phyloP scores from a whole-genome alignment of 257 asterid species.

The Solanum tarapatanum region DNA sequence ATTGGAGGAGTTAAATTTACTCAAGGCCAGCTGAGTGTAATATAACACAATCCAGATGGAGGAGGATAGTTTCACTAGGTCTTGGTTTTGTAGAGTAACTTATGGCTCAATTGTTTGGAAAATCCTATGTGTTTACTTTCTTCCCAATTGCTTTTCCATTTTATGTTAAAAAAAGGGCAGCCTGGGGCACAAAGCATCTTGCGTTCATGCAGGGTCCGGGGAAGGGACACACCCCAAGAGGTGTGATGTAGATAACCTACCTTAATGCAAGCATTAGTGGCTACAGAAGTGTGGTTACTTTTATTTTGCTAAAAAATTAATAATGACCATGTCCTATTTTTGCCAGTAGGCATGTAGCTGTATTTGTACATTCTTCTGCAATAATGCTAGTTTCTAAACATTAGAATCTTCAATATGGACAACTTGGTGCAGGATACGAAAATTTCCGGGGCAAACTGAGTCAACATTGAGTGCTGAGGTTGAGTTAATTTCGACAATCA shows the following conservation, averaged over 20 bases:
- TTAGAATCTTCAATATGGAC: not conserved
- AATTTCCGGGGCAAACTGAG: constrained; percentile 99
- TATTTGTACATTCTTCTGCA: not conserved
- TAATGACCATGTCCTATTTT: not conserved
- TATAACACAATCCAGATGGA: not conserved
- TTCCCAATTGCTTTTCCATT: not conserved
- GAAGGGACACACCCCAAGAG: not conserved
- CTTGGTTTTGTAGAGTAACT: not conserved
- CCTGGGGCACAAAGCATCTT: not conserved
- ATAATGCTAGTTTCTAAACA: not conserved
- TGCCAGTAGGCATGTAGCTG: not conserved
- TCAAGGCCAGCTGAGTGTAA: not conserved
- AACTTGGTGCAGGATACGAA: constrained; percentile 64
- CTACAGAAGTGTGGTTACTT: not conserved
- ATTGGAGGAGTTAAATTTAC: not conserved
- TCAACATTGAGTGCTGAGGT: constrained; percentile 97
- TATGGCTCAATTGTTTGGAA: not conserved
- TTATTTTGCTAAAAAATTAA: not conserved
- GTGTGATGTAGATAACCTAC: not conserved
- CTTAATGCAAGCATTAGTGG: not conserved
- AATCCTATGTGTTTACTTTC: not conserved
- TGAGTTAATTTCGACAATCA: constrained; percentile 88
- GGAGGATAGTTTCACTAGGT: not conserved
- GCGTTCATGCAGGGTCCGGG: not conserved
- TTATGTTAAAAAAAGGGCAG: not conserved